Evolutionary conservation across 371 early-diverging fungal species (phyloP), one percentile per base, ranked within the genome.

Genomic region (Mucor circinelloides): DNA sequence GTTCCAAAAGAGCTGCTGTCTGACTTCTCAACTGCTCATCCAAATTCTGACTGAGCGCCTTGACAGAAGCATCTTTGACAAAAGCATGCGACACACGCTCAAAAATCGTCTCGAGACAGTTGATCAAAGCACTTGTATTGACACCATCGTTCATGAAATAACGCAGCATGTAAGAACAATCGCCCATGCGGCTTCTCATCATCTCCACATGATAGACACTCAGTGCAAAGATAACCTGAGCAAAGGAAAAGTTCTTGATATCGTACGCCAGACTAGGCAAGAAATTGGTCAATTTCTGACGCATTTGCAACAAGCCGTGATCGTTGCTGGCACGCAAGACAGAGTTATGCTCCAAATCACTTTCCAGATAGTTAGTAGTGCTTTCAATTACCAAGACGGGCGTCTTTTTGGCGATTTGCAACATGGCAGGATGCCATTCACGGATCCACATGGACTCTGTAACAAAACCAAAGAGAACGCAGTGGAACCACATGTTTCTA

Each of bases 401-500:
- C 1, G 97, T 93, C 61, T 93, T 94, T 66, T 83, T 81, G 4
- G 97, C 96, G 71, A 98, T 89, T 1, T 82, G 66, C 0, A 85
- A 58, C 75, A 95, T 81, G 0, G 88, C 77, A 7, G 80, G 79
- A 62, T 87, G 77, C 92, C 95, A 95, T 70, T 86, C 90, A 6
- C 85, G 85, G n/a, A 91, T 85, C 91, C 95, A 95, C 4, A 85
- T 80, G 2, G 91, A 85, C 52, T 93, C 91, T 9, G 89, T 85
- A 19, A 91, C 80, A 61, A 92, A 90, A 1, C 94, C 91, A 73
- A 87, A 90, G 3, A 93, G 71, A 1, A 95, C 89, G 54, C 93
- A 86, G 65, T 93, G 91, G 71, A 97, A 90, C 98, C 98, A 98
- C 21, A 91, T 83, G 70, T 94, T 94, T 32, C 97, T 86, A 82